phyloP scores from a whole-genome alignment of 495 filamentous ascomycete species.

The Neurospora sp. region DNA sequence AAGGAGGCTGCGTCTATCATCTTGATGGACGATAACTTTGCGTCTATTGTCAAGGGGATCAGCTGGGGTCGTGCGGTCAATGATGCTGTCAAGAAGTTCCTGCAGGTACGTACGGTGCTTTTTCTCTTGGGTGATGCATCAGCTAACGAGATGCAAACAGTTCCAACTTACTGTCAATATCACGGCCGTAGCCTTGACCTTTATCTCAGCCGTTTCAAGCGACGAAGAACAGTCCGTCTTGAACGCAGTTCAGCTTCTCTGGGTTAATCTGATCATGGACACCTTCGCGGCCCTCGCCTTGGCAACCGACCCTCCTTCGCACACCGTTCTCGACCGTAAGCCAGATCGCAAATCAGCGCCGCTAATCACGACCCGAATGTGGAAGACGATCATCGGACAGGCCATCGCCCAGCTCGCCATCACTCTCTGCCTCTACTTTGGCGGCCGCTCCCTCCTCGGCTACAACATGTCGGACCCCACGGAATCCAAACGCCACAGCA shows the following conservation, averaged over 20 bases:
- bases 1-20: constrained; percentile 90
- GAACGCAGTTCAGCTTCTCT: constrained; percentile 78
- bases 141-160: constrained; percentile 23
- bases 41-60: constrained; percentile 77
- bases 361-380: constrained; percentile 74
- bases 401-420: constrained; percentile 70
- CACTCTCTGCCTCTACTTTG: constrained; percentile 72
- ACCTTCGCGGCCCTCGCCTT: constrained; percentile 81
- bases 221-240: constrained; percentile 60
- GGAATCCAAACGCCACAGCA: constrained; percentile 41
- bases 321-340: constrained; percentile 67
- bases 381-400: constrained; percentile 90
- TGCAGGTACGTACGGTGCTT: constrained; percentile 45
- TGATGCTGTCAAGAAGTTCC: constrained; percentile 79
- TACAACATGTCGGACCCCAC: constrained; percentile 16
- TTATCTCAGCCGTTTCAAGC: constrained; percentile 69
- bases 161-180: constrained; percentile 92
- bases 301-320: constrained; percentile 72
- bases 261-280: constrained; percentile 94
- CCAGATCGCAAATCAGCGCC: constrained; percentile 64
- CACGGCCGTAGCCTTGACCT: constrained; percentile 73
- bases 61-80: constrained; percentile 91
- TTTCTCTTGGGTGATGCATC: not conserved
- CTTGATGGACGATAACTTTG: constrained; percentile 84
- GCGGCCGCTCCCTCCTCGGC: constrained; percentile 49